Percentiles rank a stretch among this genome's conserved stretches.
Evolutionary conservation across 495 filamentous ascomycete species (phyloP).

Genomic region (Xylaria curta): DNA sequence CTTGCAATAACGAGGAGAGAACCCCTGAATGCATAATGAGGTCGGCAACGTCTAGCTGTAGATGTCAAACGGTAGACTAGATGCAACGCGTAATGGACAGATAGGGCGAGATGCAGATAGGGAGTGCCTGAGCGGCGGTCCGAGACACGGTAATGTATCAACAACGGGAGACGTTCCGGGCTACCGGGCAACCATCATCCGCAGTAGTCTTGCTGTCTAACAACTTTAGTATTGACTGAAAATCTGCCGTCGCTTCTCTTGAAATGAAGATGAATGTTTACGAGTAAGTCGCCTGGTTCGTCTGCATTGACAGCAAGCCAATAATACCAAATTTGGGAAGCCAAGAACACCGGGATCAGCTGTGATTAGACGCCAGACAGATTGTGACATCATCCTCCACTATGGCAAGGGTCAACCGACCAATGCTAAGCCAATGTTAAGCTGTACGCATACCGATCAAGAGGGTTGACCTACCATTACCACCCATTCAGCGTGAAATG

Average conservation of each 20-base stretch:
- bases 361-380: not conserved
- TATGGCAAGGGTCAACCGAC: slow-evolving; percentile 1
- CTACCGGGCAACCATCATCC: not conserved
- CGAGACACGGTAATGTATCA: not conserved
- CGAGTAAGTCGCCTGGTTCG: not conserved
- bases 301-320: not conserved
- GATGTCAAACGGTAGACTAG: not conserved
- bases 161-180: not conserved
- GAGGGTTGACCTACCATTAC: not conserved
- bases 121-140: not conserved
- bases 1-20: not conserved
- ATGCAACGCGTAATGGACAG: not conserved
- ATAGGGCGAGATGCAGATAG: not conserved
- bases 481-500: not conserved
- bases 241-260: not conserved
- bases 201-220: not conserved
- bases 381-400: slow-evolving; percentile 18
- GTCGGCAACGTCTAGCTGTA: not conserved
- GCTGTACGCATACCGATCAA: not conserved
- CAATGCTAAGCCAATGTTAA: slow-evolving; percentile 7
- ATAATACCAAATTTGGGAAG: not conserved
- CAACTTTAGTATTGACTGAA: no score
- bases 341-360: slow-evolving; percentile 10
- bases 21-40: not conserved
- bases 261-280: not conserved